Percentiles rank a stretch among this genome's conserved stretches.
Conservation (phyloP, 371 early-diverging fungal genomes). For the Zopfochytrium polystomum region DNA sequence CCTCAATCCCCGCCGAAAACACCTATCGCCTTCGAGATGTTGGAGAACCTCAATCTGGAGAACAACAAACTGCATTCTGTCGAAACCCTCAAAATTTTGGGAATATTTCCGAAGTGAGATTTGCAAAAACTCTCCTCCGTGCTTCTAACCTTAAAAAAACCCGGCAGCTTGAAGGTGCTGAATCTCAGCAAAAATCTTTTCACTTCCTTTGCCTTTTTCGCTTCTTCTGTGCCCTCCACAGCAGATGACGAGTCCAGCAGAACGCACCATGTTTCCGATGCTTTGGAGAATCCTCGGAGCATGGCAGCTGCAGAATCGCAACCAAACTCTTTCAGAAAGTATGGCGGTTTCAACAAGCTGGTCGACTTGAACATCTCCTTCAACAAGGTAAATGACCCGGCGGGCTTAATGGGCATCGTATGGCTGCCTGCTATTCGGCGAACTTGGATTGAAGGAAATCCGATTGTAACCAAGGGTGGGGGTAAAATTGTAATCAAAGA, state of each 20-base stretch:
- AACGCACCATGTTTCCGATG: no score
- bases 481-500: constrained; percentile 7
- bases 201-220: constrained; percentile 23
- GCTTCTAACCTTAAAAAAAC: no score
- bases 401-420: constrained; percentile 35
- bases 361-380: constrained; percentile 35
- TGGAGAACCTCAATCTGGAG: constrained; percentile 35
- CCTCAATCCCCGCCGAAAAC: neutral
- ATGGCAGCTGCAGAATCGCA: no score
- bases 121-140: neutral
- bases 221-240: constrained; percentile 2
- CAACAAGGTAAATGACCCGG: constrained; percentile 32
- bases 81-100: constrained; percentile 24
- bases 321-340: constrained; percentile 17
- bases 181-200: constrained; percentile 35
- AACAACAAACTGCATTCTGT: constrained; percentile 23
- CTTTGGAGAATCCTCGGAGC: no score
- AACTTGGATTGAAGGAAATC: constrained; percentile 42
- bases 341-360: constrained; percentile 32
- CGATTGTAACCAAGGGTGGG: constrained; percentile 26
- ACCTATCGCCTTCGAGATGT: constrained; percentile 23
- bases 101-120: constrained; percentile 30
- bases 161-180: constrained; percentile 31
- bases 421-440: constrained; percentile 30
- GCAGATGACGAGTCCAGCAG: neutral